phyloP scores from a whole-genome alignment of 345 rosid genomes.

The Citrus inodora region DNA sequence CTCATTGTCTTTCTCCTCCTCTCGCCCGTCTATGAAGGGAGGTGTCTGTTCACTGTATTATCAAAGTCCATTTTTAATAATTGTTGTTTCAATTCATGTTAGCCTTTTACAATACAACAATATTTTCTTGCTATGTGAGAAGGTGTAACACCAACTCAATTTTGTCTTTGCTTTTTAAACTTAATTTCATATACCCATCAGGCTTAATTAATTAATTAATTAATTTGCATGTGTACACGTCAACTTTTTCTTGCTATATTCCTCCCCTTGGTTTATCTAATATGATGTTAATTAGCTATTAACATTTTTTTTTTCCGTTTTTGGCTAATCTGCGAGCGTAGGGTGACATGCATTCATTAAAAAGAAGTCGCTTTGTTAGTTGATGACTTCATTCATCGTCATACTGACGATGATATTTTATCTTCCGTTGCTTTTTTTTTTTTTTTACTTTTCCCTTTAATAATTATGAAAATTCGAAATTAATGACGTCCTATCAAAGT shows the following conservation, averaged over 20 bases:
- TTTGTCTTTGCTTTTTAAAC: not conserved
- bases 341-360: too few relatives aligned
- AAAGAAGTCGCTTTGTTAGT: too few relatives aligned
- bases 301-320: too few relatives aligned
- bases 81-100: not conserved
- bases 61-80: not conserved
- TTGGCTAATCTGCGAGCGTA: too few relatives aligned
- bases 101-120: conserved; percentile 9
- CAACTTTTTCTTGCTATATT: not conserved
- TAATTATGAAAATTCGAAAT: too few relatives aligned
- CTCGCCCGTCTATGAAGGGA: conserved; percentile 29
- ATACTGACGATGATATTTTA: too few relatives aligned
- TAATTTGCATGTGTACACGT: not conserved
- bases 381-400: too few relatives aligned
- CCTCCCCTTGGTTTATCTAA: not conserved
- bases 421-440: too few relatives aligned
- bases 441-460: too few relatives aligned
- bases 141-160: not conserved
- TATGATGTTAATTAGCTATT: not conserved
- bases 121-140: not conserved
- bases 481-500: too few relatives aligned
- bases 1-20: not conserved
- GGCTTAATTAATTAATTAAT: not conserved
- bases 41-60: conserved; percentile 8
- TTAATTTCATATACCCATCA: not conserved